Base-by-base conservation (phyloP, 176 grass and related monocot species). In the Eragrostis nindensis region DNA sequence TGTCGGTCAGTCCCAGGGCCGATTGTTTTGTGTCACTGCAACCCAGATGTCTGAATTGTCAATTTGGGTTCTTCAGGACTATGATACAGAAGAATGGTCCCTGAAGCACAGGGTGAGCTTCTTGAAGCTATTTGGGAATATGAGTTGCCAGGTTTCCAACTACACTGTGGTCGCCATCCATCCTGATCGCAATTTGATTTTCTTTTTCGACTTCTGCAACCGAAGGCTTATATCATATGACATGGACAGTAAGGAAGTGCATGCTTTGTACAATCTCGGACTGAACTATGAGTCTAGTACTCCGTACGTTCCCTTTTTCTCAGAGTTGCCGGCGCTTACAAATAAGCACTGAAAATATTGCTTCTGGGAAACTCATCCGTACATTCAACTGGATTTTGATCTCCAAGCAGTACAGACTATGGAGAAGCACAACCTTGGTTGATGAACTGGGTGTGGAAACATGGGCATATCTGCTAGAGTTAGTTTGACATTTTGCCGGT, bases 101-200 rank as follows among this genome's bases (percentile, higher is more conserved):
- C 14, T 62, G 22, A 76, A 76, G 74, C 74, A 76, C 16, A 76
- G 4, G 27, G 55, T 76, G 39, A 76, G 74, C 56, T 44, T 43
- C 12, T 45, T 1, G 4, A 5, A 46, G 39, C 56, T 76, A 40
- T 62, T 76, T 21, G 25, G 56, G 7, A 21, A 47, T 32, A 27
- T 2, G 41, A 27, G 29, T 8, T 2, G 9, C 42, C 13, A 48
- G 14, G 11, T 11, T 13, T 42, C n/a, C n/a, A 3, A 61, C 73
- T 75, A 75, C 54, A 12, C 1, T 47, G 57, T 77, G 24, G 22
- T 32, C 7, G 22, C 25, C 41, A 63, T 77, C 18, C 40, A 63
- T 63, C 74, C 41, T 14, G 41, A 77, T 29, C 22, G 26, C n/a
- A 77, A 77, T 77, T 44, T 77, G 57, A 9, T 63, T 21, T 77